phyloP scores from a whole-genome alignment of 768 basidiomycete species.

The Ramaria rubella region DNA sequence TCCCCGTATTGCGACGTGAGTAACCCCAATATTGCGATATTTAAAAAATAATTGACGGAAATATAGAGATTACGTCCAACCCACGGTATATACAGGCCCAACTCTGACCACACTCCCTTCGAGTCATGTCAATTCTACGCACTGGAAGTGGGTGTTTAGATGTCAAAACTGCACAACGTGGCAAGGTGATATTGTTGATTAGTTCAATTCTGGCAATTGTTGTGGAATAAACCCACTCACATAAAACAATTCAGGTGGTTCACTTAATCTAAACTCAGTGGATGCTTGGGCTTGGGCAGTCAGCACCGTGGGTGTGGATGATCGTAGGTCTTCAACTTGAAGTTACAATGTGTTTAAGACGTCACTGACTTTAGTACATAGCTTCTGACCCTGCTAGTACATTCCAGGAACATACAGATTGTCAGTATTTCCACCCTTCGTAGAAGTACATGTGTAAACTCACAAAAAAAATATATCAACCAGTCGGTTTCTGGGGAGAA shows the following conservation, averaged over 20 bases:
- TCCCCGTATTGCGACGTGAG: conserved; percentile 48
- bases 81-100: conserved; percentile 44
- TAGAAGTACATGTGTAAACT: conserved; percentile 2
- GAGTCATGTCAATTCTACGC: conserved; percentile 48
- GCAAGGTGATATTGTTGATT: conserved; percentile 25
- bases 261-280: conserved; percentile 2
- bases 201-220: neutral
- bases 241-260: conserved; percentile 19
- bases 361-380: no score
- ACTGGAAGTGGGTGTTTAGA: conserved; percentile 63
- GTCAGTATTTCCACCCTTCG: conserved; percentile 27
- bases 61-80: conserved; percentile 43
- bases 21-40: conserved; percentile 10
- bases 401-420: conserved; percentile 54
- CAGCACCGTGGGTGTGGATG: neutral
- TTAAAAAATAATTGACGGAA: neutral
- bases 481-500: conserved; percentile 57
- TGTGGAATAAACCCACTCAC: neutral
- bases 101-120: conserved; percentile 45
- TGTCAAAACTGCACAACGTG: conserved; percentile 54
- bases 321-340: conserved; percentile 6
- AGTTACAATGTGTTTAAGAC: no score
- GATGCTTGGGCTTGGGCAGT: conserved; percentile 7
- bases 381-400: conserved; percentile 46
- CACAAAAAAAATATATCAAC: neutral